Evolutionary conservation across 2,329 filamentous ascomycete species (phyloP), one percentile per base, ranked within the genome.

Genomic region (Orbilia javanica): DNA sequence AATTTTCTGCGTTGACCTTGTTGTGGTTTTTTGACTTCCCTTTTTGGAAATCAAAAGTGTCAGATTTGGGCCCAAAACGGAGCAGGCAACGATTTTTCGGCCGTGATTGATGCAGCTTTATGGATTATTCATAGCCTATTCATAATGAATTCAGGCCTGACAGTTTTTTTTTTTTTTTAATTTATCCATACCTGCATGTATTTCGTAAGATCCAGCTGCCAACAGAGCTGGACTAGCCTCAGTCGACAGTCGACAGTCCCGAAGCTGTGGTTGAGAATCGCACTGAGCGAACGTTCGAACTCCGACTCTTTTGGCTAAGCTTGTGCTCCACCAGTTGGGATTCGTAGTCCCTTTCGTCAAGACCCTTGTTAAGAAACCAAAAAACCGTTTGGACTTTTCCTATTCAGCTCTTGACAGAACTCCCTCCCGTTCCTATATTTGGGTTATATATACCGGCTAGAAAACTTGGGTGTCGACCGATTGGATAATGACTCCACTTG

Each of bases 361-460:
- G n/a, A 55, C 52, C 52, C 52, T 27, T 55, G 53, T n/a, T n/a
- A n/a, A n/a, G n/a, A n/a, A n/a, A n/a, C n/a, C n/a, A n/a, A n/a
- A n/a, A n/a, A n/a, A n/a, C n/a, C n/a, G n/a, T 18, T 5, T 22
- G n/a, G 53, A 22, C 53, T 10, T 39, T 25, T 60, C 34, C 53
- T 60, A 39, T 60, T 36, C 53, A 60, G 53, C 53, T 60, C 15
- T 36, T 20, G 52, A 55, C 29, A 36, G 29, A 55, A 20, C 39
- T 11, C 7, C 22, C 48, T 52, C 52, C 22, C 48, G 27, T 55
- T 18, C 27, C 52, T 34, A 55, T 39, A 25, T 60, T 60, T 60
- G 53, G 53, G 53, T 13, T 31, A 18, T 20, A 15, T 2, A 22
- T 22, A 18, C 34, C 13, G 8, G 34, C 13, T n/a, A n/a, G n/a